A percentile compares a stretch with the other conserved stretches of the same genome.
Conservation (phyloP, 805 yeast species). For the Starmerella stigmatis region DNA sequence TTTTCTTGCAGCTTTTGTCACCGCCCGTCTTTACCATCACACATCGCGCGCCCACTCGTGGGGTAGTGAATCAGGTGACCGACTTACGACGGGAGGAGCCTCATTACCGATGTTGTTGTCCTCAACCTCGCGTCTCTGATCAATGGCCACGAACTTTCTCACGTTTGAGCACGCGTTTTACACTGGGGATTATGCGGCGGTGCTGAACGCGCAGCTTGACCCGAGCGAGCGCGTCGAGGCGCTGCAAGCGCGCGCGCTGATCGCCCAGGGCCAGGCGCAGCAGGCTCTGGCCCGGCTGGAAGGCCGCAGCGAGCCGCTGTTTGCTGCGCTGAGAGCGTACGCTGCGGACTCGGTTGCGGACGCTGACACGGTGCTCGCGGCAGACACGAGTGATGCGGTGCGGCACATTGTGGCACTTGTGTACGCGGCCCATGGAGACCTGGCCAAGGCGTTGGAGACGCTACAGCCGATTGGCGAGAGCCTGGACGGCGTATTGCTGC, state of each 20-base stretch:
- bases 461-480: constrained; percentile 34
- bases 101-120: no score
- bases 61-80: no score
- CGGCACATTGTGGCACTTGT: constrained; percentile 36
- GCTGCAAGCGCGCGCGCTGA: constrained; percentile 32
- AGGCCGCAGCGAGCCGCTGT: constrained; percentile 23
- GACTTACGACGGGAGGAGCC: no score
- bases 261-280: constrained; percentile 30
- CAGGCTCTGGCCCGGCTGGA: constrained; percentile 27
- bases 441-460: constrained; percentile 37
- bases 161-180: constrained; percentile 34
- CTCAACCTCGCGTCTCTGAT: neutral
- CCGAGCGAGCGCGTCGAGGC: constrained; percentile 27
- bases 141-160: constrained; percentile 27
- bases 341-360: constrained; percentile 25
- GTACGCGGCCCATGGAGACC: constrained; percentile 34
- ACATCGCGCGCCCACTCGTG: no score
- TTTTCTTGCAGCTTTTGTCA: no score
- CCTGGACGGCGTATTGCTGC: constrained; percentile 32
- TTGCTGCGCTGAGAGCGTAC: constrained; percentile 24
- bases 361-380: constrained; percentile 22
- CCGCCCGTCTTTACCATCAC: no score
- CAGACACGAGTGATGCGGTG: constrained; percentile 28
- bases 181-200: constrained; percentile 33
- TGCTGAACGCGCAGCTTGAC: constrained; percentile 26